A percentile compares a stretch with the other conserved stretches of the same genome.
phyloP scores from a whole-genome alignment of 2,329 filamentous ascomycete species.

The Camillea tinctor region DNA sequence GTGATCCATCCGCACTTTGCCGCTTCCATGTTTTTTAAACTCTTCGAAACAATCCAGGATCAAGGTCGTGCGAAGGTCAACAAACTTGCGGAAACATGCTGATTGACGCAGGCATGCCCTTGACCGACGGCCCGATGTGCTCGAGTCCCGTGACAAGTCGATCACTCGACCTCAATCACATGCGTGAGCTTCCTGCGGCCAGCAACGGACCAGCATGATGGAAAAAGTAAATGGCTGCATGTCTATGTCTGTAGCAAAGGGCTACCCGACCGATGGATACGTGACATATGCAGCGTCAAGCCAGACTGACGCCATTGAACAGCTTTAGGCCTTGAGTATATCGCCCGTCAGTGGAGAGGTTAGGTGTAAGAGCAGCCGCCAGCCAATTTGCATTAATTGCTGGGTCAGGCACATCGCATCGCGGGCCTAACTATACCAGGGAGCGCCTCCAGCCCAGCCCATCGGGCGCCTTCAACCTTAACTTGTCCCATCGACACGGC shows the following conservation, averaged over 20 bases:
- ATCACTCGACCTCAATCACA: not conserved
- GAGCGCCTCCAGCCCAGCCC: slow-evolving; percentile 1
- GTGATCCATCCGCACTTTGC: slow-evolving; percentile 20
- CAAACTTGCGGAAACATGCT: not conserved
- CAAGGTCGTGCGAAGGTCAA: not conserved
- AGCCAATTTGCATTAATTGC: slow-evolving; percentile 7
- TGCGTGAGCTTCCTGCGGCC: not conserved
- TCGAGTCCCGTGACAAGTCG: not conserved
- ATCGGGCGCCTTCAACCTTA: not conserved
- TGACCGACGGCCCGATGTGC: not conserved
- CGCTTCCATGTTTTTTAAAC: slow-evolving; percentile 17
- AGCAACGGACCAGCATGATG: not conserved
- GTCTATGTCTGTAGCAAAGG: not conserved
- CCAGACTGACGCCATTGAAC: slow-evolving; percentile 7
- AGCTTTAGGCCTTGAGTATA: slow-evolving; percentile 10
- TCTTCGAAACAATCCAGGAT: slow-evolving; percentile 6
- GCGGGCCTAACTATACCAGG: slow-evolving; percentile 5
- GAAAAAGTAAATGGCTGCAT: not conserved
- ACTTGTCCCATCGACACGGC: slow-evolving; percentile 5
- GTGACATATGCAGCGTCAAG: slow-evolving; percentile 4
- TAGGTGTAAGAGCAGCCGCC: slow-evolving; percentile 20
- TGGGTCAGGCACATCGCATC: slow-evolving; percentile 6
- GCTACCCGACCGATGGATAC: not conserved
- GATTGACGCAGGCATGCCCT: slow-evolving; percentile 2
- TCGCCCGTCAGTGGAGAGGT: slow-evolving; percentile 11